Conservation (phyloP, 2,329 filamentous ascomycete genomes). For the Epichloe sylvatica region DNA sequence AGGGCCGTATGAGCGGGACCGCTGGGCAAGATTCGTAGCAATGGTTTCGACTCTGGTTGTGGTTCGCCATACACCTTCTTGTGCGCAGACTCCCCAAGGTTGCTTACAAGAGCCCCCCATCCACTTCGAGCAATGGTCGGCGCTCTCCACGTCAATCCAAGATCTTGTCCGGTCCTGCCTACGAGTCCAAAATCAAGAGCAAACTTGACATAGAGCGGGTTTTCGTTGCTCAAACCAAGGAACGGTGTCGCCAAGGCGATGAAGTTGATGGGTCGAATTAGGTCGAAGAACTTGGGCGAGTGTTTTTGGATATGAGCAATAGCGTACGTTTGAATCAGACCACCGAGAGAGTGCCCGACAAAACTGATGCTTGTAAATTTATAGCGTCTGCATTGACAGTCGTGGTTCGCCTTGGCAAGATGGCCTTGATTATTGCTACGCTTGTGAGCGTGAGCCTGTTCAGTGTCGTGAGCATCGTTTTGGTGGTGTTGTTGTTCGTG, state of each 20-base stretch:
- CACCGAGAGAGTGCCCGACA: conserved; percentile 80
- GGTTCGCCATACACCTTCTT: conserved; percentile 42
- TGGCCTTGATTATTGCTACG: conserved; percentile 46
- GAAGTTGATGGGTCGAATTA: conserved; percentile 81
- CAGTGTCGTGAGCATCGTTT: conserved; percentile 25
- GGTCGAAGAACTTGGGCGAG: conserved; percentile 76
- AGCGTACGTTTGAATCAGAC: conserved; percentile 82
- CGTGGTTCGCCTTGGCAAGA: conserved; percentile 39
- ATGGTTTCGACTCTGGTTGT: conserved; percentile 73
- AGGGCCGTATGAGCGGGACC: conserved; percentile 81
- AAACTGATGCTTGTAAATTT: conserved; percentile 92
- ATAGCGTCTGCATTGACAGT: conserved; percentile 44
- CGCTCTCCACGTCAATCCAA: conserved; percentile 86
- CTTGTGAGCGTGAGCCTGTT: conserved; percentile 34
- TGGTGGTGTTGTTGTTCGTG: conserved; percentile 32
- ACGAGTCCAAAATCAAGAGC: conserved; percentile 92
- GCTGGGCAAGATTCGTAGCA: conserved; percentile 77
- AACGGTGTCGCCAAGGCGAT: conserved; percentile 78
- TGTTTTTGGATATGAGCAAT: conserved; percentile 96
- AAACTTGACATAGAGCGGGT: conserved; percentile 93
- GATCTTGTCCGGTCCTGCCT: conserved; percentile 87
- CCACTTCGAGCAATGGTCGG: conserved; percentile 74
- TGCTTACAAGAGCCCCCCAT: conserved; percentile 77
- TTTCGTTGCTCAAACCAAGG: conserved; percentile 88
- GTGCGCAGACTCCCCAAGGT: conserved; percentile 56